phyloP scores from a whole-genome alignment of 2,329 filamentous ascomycete species.

The Pseudogymnoascus sp. region DNA sequence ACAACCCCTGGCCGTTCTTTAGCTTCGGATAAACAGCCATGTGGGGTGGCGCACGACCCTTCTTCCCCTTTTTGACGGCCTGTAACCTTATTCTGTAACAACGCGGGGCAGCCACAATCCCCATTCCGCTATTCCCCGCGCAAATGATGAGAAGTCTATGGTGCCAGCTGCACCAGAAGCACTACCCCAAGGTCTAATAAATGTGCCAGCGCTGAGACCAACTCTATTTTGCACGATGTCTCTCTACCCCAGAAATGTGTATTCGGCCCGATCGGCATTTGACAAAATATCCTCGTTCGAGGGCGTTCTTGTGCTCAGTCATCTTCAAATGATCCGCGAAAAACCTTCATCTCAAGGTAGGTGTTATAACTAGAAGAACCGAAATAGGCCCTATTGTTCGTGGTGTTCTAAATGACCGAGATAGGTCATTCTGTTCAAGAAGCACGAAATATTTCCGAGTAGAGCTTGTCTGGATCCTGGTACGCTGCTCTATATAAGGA shows the following conservation, averaged over 20 bases:
- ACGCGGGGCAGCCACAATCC: neutral
- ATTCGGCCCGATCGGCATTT: neutral
- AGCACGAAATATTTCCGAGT: neutral
- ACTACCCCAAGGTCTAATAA: neutral
- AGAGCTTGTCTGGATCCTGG: neutral
- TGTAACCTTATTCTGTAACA: neutral
- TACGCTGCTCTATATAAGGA: neutral
- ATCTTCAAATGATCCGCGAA: neutral
- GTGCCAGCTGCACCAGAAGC: neutral
- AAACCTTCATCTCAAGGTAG: neutral
- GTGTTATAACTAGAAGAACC: neutral
- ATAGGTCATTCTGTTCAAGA: neutral
- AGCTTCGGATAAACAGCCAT: neutral
- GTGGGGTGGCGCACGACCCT: no score
- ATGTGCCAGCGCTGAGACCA: neutral
- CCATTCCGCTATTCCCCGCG: neutral
- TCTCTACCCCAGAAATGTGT: neutral
- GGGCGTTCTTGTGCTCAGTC: neutral
- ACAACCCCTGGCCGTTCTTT: neutral
- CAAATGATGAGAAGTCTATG: neutral
- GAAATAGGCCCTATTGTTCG: neutral
- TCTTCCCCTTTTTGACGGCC: neutral
- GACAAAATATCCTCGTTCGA: neutral
- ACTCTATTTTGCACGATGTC: neutral
- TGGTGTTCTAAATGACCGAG: neutral